These are phyloP conservation scores for Xylariomycetidae sp. DNA, from an alignment of 2,329 filamentous ascomycete species.

Conservation along the genomic window DNA sequence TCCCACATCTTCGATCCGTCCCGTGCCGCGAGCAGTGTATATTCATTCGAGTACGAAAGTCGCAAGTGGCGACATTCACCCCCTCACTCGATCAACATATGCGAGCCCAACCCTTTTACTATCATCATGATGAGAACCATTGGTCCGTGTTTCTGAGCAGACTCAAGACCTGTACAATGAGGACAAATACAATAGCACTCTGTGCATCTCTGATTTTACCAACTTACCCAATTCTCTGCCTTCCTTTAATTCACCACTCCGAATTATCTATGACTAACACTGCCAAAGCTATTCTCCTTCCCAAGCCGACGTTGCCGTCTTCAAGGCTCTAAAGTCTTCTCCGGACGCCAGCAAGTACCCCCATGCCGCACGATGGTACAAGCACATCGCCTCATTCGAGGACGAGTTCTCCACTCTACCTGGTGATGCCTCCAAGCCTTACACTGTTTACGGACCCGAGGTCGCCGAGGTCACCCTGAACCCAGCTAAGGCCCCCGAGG, in stretches of 20 bases:
- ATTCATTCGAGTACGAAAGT: neutral
- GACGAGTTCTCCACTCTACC: conserved; percentile 86
- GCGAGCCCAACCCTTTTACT: too few relatives aligned
- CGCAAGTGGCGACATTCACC: conserved; percentile 17
- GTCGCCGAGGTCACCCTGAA: conserved; percentile 71
- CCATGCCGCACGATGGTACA: conserved; percentile 96
- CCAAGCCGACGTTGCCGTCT: conserved; percentile 94
- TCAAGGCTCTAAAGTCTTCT: conserved; percentile 75
- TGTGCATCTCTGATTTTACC: conserved; percentile 31
- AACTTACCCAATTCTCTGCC: conserved; percentile 2
- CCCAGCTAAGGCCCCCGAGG: conserved; percentile 75
- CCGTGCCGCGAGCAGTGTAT: too few relatives aligned
- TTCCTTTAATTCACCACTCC: neutral
- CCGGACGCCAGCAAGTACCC: conserved; percentile 86
- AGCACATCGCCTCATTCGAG: conserved; percentile 92
- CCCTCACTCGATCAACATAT: too few relatives aligned
- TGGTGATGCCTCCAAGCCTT: conserved; percentile 84
- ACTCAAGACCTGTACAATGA: conserved; percentile 65
- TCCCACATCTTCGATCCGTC: too few relatives aligned
- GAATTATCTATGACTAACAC: conserved; percentile 13
- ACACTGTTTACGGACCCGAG: conserved; percentile 89
- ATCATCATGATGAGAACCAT: conserved; percentile 63
- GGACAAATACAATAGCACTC: conserved; percentile 31
- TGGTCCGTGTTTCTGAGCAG: conserved; percentile 82
- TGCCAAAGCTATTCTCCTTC: conserved; percentile 56